phyloP scores from a whole-genome alignment of 106 monocot genomes.

The Acorus calamus region DNA sequence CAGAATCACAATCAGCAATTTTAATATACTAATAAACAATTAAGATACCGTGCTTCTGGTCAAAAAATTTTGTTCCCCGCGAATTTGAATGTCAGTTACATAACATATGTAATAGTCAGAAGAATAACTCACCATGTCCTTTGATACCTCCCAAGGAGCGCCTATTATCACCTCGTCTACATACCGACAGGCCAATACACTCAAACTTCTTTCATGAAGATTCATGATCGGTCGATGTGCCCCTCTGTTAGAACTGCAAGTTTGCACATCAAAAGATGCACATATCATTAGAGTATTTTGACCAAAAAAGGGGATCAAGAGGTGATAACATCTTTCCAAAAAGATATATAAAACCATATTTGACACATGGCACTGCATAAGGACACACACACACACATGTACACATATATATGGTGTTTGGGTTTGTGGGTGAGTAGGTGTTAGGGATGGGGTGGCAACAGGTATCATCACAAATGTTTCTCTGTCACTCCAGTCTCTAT shows the following conservation, averaged over 20 bases:
- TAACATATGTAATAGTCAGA: background rate
- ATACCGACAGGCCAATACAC: conserved; percentile 94
- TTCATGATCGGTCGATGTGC: conserved; percentile 96
- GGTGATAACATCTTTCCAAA: too few species aligned
- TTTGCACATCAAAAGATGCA: background rate
- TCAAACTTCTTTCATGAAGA: conserved; percentile 96
- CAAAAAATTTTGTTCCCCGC: too few species aligned
- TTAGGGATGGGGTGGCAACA: too few species aligned
- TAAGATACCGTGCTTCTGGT: background rate
- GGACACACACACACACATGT: too few species aligned
- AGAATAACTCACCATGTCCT: conserved; percentile 67
- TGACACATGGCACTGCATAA: too few species aligned
- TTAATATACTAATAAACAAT: background rate
- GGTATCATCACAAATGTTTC: too few species aligned
- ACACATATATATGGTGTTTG: too few species aligned
- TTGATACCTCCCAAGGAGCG: conserved; percentile 90
- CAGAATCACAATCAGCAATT: background rate
- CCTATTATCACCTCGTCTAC: conserved; percentile 99
- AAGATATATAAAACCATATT: too few species aligned
- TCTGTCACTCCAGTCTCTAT: too few species aligned
- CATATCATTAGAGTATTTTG: background rate
- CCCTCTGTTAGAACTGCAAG: conserved; percentile 59
- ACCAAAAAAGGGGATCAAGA: too few species aligned
- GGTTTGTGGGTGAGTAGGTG: too few species aligned
- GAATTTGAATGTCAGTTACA: too few species aligned